Evolutionary conservation across 306 rosid species (phyloP), one percentile per base, ranked within the genome.

Genomic region (Biancaea sappan): DNA sequence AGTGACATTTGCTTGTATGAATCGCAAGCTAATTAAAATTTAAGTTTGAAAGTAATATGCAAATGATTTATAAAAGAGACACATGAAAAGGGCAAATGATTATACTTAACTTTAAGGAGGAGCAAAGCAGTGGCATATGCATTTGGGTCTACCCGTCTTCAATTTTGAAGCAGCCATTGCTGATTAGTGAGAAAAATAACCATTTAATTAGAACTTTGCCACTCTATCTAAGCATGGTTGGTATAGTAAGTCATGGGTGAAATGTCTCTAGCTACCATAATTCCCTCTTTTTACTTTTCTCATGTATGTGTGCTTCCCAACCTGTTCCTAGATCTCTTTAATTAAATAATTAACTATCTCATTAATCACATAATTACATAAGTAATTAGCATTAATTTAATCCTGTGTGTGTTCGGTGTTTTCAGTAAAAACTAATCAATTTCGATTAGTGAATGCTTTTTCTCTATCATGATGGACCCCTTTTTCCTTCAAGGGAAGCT

Each of bases 31-130:
- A 69, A 78, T 8, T 31, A 31, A 31, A 40, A 15, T 3, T 46
- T 46, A 84, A 64, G 74, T 80, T 86, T 72, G 61, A 69, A 80
- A 78, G 62, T 77, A 81, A 88, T 86, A 51, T 75, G 48, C 26
- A 82, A 69, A 81, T 82, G 47, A 81, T 77, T 83, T 74, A 41
- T 74, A 44, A 64, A 77, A 82, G 57, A 74, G 74, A 73, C 65
- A 0, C 10, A 4, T 50, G 71, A 69, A 80, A 79, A 74, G 71
- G 71, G 59, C 69, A 76, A 89, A 87, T 87, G 71, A 87, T 84
- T 89, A 74, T 81, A 75, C 52, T 84, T 86, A 86, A 87, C 93
- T 92, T 92, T 82, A 88, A 88, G 93, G 80, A 86, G 90, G 97
- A 88, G 96, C 85, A 82, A 87, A 69, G 80, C 78, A 87, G 86